A percentile compares a stretch with the other conserved stretches of the same genome.
phyloP scores from a whole-genome alignment of 192 early-diverging fungal species.

The Umbelopsis isabellina region DNA sequence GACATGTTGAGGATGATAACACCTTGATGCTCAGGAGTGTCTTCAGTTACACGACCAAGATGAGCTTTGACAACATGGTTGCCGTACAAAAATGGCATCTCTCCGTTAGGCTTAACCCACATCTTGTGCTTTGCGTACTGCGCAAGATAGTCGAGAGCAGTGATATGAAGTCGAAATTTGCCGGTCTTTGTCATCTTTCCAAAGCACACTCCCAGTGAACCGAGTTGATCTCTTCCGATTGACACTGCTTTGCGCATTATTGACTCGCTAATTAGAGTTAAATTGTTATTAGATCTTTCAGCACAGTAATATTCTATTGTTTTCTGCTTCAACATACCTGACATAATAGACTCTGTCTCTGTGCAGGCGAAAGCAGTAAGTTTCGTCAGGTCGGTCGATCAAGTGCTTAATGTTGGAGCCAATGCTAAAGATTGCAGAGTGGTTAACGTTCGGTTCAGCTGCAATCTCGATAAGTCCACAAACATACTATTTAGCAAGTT shows the following conservation, averaged over 20 bases:
- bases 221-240: constrained; percentile 84
- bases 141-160: constrained; percentile 87
- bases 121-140: constrained; percentile 99
- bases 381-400: constrained; percentile 94
- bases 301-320: too few relatives aligned
- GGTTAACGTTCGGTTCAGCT: neutral
- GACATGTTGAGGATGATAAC: constrained; percentile 93
- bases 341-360: constrained; percentile 97
- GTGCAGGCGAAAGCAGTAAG: constrained; percentile 95
- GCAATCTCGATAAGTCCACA: neutral
- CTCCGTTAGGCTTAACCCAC: constrained; percentile 99
- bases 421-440: constrained; percentile 59
- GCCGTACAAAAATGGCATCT: constrained; percentile 98
- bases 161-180: constrained; percentile 96
- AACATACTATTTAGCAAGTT: constrained; percentile 93
- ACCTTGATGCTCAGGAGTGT: constrained; percentile 98
- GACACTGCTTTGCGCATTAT: constrained; percentile 88
- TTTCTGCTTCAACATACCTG: constrained; percentile 49
- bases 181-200: constrained; percentile 98
- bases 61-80: constrained; percentile 98
- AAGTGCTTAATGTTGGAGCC: constrained; percentile 94
- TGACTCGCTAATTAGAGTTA: constrained; percentile 58
- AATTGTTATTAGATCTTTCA: too few relatives aligned
- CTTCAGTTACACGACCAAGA: constrained; percentile 95
- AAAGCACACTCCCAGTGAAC: constrained; percentile 95